Evolutionary conservation across 1,139 yeast species (phyloP), one percentile per base, ranked within the genome.

Genomic region (Lodderomyces oxycetoniae): DNA sequence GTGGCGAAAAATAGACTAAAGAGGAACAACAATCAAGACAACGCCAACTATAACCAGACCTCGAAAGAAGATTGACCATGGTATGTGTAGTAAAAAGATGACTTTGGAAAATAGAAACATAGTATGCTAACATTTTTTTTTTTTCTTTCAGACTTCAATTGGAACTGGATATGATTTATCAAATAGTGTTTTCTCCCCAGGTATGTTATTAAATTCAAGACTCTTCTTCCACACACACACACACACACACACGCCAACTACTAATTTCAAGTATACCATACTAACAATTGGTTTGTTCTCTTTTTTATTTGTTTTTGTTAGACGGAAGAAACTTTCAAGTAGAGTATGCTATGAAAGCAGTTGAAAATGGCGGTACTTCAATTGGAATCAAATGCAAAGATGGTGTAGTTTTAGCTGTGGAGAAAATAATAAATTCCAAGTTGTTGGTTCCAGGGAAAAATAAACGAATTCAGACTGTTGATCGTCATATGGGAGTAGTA

Each of bases 261-360:
- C n/a, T n/a, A n/a, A n/a, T n/a, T n/a, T n/a, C n/a, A n/a, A n/a
- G n/a, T n/a, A n/a, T n/a, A n/a, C n/a, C n/a, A 20, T 30, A 34
- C 37, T 37, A 31, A 34, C 38, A n/a, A 22, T 7, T 3, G 28
- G n/a, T 8, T n/a, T n/a, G n/a, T n/a, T n/a, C n/a, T n/a, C n/a
- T n/a, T n/a, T n/a, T n/a, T n/a, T n/a, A n/a, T n/a, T n/a, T 15
- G 10, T 13, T 8, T 26, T 20, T 20, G 23, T 77, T 81, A 57
- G 98, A 93, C 59, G 99, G 99, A 34, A 78, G 98, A 64, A 91
- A 89, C 62, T 93, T 93, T 66, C 99, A 93, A 63, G 98, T 91
- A 16, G 98, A 93, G 62, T 93, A 93, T 52, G 99, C 99, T 28
- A 74, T 84, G 56, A 93, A 93, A 59, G 98, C 98, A 2, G 97